Evolutionary conservation across 1,284 basidiomycete species (phyloP), one percentile per base, ranked within the genome.

Genomic region (Gomphus bonarii): DNA sequence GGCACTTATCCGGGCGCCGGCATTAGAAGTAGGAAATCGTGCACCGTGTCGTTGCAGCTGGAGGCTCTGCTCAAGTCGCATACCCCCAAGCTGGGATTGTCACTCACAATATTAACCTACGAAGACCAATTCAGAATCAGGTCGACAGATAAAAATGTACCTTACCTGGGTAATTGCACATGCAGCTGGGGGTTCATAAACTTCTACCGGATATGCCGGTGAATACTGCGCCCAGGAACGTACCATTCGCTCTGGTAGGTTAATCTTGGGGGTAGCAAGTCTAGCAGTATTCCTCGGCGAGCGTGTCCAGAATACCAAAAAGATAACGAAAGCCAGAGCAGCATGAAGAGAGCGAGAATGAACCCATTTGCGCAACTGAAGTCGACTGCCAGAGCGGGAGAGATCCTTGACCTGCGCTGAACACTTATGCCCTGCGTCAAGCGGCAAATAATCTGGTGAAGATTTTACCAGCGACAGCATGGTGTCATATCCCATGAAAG

Each of bases 11-110:
- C 63, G 62, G 11, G 65, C 64, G 0, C 74, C 68, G 0, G 82
- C 75, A 6, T 72, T 71, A 0, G 68, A 63, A 0, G 90, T 91
- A 0, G 91, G 92, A 62, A 78, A 92, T 33, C 92, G 78, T 1
- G 88, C 83, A 0, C 89, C 88, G 64, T 95, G 92, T 10, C 91
- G 75, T 70, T 94, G 85, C n/a, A 95, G 70, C 90, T 92, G 60
- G 63, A 61, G 31, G 63, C 18, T 31, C 38, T 42, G 28, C 36
- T 28, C 22, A 44, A 54, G n/a, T 53, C 52, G 54, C 50, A 31
- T 50, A 55, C 63, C 48, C 54, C 31, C 52, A 60, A 18, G 60
- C 33, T 40, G 14, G 18, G 30, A 11, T 9, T 9, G 4, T 12
- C 1, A 57, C 80, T 55, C 67, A 86, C 84, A 60, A 85, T 75